Conservation (phyloP, 306 rosid genomes). For the Vicia sativa region DNA sequence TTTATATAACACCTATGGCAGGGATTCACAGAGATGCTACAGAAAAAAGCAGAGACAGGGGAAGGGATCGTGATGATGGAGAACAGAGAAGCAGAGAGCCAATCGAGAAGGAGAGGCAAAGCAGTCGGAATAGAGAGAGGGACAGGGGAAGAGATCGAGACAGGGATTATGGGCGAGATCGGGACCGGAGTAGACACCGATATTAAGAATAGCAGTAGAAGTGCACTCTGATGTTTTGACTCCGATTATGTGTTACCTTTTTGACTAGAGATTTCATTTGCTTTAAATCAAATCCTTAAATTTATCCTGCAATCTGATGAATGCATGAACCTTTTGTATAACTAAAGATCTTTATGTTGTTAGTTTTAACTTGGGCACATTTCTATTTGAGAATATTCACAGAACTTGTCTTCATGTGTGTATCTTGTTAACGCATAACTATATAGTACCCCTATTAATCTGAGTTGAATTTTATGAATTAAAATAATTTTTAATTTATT, state of each 20-base stretch:
- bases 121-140: slow-evolving; percentile 77
- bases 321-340: slow-evolving; percentile 38
- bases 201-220: slow-evolving; percentile 44
- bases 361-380: slow-evolving; percentile 27
- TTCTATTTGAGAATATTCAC: slow-evolving; percentile 30
- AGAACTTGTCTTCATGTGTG: slow-evolving; percentile 1
- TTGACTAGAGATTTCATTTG: slow-evolving; percentile 33
- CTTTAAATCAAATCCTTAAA: slow-evolving; percentile 32
- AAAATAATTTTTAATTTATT: too few species aligned
- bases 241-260: slow-evolving; percentile 30
- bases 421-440: background rate
- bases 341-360: slow-evolving; percentile 8
- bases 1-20: slow-evolving; percentile 44
- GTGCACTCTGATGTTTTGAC: slow-evolving; percentile 33
- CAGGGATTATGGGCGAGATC: slow-evolving; percentile 77
- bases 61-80: slow-evolving; percentile 68
- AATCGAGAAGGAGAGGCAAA: slow-evolving; percentile 70
- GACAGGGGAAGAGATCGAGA: slow-evolving; percentile 75
- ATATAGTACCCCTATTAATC: too few species aligned
- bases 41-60: slow-evolving; percentile 85
- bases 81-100: slow-evolving; percentile 68
- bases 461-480: too few species aligned
- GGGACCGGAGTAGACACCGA: slow-evolving; percentile 68
- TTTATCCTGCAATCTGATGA: slow-evolving; percentile 36
- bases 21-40: slow-evolving; percentile 80